phyloP scores from a whole-genome alignment of 177 flowering plant genomes.

The Vitis hybrid region DNA sequence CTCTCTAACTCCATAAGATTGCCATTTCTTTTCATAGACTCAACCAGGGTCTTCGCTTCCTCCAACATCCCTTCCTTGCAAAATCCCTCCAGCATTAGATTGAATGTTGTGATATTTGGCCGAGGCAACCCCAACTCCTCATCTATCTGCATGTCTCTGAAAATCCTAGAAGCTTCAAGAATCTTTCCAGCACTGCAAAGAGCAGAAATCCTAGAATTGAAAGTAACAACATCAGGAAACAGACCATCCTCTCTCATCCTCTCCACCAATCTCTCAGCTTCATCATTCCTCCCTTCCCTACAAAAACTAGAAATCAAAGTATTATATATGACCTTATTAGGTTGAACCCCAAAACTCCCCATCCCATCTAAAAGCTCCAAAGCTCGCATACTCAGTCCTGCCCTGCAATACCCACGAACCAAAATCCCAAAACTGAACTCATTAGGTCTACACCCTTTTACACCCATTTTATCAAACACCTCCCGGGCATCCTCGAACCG shows the following conservation, averaged over 20 bases:
- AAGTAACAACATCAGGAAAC: conserved; percentile 80
- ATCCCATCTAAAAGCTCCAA: conserved; percentile 61
- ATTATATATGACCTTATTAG: conserved; percentile 70
- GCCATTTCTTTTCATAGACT: conserved; percentile 52
- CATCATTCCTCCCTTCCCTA: conserved; percentile 62
- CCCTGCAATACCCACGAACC: conserved; percentile 80
- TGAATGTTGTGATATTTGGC: conserved; percentile 67
- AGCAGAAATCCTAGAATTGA: conserved; percentile 85
- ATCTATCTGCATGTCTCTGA: conserved; percentile 77
- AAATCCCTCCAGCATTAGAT: conserved; percentile 76
- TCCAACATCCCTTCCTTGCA: conserved; percentile 68
- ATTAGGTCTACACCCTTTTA: conserved; percentile 76
- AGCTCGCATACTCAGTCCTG: conserved; percentile 40
- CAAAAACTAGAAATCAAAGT: conserved; percentile 79
- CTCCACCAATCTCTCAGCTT: conserved; percentile 83
- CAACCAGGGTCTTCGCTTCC: conserved; percentile 62
- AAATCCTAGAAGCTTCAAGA: conserved; percentile 73
- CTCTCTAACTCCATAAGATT: conserved; percentile 46
- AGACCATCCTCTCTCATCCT: conserved; percentile 66
- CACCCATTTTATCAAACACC: conserved; percentile 81
- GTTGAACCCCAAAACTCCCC: conserved; percentile 42
- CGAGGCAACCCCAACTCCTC: conserved; percentile 64
- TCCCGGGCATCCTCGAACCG: conserved; percentile 60
- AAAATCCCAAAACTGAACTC: conserved; percentile 78
- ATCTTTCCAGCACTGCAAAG: conserved; percentile 72